Conservation (phyloP, 108 stramenopile species). For the Heterococcus sp. region DNA sequence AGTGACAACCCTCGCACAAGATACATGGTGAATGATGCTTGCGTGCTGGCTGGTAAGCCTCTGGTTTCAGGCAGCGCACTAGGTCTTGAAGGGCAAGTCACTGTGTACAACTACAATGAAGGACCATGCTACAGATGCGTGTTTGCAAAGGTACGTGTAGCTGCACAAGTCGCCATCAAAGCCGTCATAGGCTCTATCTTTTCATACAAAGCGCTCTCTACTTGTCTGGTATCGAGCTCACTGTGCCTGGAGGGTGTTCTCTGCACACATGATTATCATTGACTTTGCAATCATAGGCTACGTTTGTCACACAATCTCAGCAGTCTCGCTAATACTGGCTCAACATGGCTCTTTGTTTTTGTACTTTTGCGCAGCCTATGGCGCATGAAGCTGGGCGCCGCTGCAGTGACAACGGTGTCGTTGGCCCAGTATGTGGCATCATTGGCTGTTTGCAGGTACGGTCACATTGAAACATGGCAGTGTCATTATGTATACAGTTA, state of each 20-base stretch:
- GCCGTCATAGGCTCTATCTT: too few species aligned
- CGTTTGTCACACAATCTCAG: too few species aligned
- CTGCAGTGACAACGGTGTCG: constrained; percentile 40
- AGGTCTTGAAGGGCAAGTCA: constrained; percentile 46
- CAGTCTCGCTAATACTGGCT: not conserved
- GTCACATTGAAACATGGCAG: too few species aligned
- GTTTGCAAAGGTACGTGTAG: constrained; percentile 12
- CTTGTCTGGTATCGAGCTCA: too few species aligned
- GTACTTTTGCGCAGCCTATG: not conserved
- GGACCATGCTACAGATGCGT: constrained; percentile 50
- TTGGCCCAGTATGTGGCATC: constrained; percentile 30
- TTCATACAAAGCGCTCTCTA: too few species aligned
- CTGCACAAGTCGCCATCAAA: too few species aligned
- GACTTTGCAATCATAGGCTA: too few species aligned
- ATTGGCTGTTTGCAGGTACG: constrained; percentile 3
- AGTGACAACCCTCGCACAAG: constrained; percentile 52
- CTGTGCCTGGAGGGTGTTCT: too few species aligned
- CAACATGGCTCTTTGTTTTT: not conserved
- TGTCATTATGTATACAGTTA: too few species aligned
- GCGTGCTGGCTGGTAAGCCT: constrained; percentile 43
- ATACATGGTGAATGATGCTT: constrained; percentile 51
- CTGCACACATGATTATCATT: too few species aligned
- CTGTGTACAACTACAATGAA: constrained; percentile 20
- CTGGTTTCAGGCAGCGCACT: constrained; percentile 43
- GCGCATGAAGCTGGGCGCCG: constrained; percentile 12